Base-by-base conservation (phyloP, 345 rosid genomes). In the Schrenkiella parvula region DNA sequence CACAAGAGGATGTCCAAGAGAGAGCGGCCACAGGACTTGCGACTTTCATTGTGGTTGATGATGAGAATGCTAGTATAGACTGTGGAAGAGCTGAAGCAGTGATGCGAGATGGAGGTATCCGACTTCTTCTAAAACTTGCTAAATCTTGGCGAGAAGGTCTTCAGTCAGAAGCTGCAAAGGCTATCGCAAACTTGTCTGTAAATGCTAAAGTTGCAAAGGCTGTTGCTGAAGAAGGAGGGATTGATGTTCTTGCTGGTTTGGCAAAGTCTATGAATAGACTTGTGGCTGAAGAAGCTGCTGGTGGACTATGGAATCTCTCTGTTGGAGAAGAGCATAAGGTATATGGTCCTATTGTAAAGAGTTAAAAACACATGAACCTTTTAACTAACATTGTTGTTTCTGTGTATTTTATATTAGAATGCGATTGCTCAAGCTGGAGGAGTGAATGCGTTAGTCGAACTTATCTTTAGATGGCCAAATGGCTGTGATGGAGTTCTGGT, bases 211-310 rank as follows among this genome's bases (percentile, higher is more conserved):
- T 83, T 78, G 92, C 95, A 41, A 90, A 85, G 80, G 87, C 90
- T 61, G 89, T 90, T 71, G 89, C 90, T 60, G 93, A 88, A 59
- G 89, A 77, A 74, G 97, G 95, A 64, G 95, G 97, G 41, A 87
- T 90, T 19, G 31, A 59, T 48, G 81, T 90, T 67, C 89, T 90
- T 76, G 81, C 85, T 48, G 80, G 68, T 65, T 81, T 88, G 73
- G 90, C 92, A 4, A 82, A 86, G 82, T 90, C 97, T 46, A 84
- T 65, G 88, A 90, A 84, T 76, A 88, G 84, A 83, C 79, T 85
- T 50, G 92, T 90, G 26, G 95, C 95, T 43, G 92, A 88, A 76
- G 92, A 87, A 80, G 97, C 97, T 46, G 89, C 95, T 43, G 95
- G 90, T 66, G 97, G 87, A 51, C 69, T 90, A 53, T 88, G 92